phyloP scores from a whole-genome alignment of 768 basidiomycete species.

The Suillus occidentalis region DNA sequence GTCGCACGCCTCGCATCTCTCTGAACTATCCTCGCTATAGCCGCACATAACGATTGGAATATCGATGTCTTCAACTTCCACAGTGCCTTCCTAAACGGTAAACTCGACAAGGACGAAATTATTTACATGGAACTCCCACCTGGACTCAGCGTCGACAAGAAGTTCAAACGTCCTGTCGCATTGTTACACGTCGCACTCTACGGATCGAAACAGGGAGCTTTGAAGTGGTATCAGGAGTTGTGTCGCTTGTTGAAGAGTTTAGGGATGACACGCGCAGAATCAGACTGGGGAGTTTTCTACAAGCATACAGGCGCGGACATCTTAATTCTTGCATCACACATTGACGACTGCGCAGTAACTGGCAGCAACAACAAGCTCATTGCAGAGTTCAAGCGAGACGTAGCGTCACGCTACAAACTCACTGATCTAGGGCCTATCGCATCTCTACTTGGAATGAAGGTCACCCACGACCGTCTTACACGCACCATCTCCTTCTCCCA shows the following conservation, averaged over 20 bases:
- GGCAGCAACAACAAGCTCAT: background rate
- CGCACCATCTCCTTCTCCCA: too few relatives aligned
- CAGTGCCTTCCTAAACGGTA: background rate
- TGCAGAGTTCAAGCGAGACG: background rate
- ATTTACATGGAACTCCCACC: slow-evolving; percentile 20
- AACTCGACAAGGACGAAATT: background rate
- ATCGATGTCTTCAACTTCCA: background rate
- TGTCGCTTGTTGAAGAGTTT: background rate
- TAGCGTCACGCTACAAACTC: background rate
- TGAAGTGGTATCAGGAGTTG: slow-evolving; percentile 6
- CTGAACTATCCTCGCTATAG: background rate
- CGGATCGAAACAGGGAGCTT: too few relatives aligned
- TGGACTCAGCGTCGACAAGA: background rate
- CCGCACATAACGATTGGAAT: background rate
- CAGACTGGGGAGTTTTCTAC: slow-evolving; percentile 6
- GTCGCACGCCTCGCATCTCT: background rate
- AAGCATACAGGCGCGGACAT: background rate
- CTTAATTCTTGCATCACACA: slow-evolving; percentile 1
- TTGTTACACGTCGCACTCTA: background rate
- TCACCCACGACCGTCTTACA: background rate
- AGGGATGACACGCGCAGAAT: background rate
- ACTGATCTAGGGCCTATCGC: background rate
- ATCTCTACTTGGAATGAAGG: background rate
- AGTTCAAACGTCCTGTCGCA: background rate
- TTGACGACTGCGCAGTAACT: slow-evolving; percentile 7